phyloP scores from a whole-genome alignment of 2,329 filamentous ascomycete genomes.

The Penicillium olsonii region DNA sequence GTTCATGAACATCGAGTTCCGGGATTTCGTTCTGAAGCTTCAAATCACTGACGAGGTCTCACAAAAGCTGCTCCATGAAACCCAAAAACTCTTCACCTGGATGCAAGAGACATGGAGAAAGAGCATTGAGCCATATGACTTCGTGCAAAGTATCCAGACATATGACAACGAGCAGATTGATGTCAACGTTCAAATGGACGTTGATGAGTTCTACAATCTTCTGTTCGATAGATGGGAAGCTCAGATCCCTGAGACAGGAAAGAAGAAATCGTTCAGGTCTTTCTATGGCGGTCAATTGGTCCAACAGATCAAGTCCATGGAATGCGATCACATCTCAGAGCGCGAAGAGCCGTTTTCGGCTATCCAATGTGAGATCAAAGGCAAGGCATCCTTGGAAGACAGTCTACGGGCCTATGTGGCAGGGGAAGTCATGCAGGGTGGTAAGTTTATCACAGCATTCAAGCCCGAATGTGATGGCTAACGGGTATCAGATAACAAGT shows the following conservation, averaged over 20 bases:
- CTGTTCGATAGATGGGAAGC: constrained; percentile 89
- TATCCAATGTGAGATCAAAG: constrained; percentile 94
- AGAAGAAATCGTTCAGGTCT: constrained; percentile 71
- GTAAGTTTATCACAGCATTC: constrained; percentile 42
- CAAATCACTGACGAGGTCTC: constrained; percentile 56
- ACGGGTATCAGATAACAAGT: constrained; percentile 76
- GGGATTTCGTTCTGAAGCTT: constrained; percentile 76
- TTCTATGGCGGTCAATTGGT: constrained; percentile 92
- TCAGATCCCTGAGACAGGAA: constrained; percentile 68
- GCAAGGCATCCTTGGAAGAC: constrained; percentile 78
- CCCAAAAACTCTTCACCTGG: constrained; percentile 77
- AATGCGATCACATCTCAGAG: constrained; percentile 92
- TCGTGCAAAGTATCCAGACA: constrained; percentile 75
- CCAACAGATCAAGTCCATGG: constrained; percentile 92
- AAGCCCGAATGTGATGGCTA: constrained; percentile 14
- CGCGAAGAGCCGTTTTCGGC: constrained; percentile 87
- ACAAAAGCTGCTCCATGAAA: constrained; percentile 72
- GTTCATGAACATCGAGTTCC: constrained; percentile 91
- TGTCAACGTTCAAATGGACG: constrained; percentile 91
- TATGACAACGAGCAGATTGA: constrained; percentile 84
- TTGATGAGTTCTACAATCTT: constrained; percentile 95
- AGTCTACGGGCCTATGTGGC: constrained; percentile 94
- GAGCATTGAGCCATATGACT: constrained; percentile 69
- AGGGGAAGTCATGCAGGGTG: constrained; percentile 93
- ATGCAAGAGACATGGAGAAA: constrained; percentile 82